A percentile compares a stretch with the other conserved stretches of the same genome.
Conservation (phyloP, 2,329 filamentous ascomycete species). For the Sporothrix brasiliensis region DNA sequence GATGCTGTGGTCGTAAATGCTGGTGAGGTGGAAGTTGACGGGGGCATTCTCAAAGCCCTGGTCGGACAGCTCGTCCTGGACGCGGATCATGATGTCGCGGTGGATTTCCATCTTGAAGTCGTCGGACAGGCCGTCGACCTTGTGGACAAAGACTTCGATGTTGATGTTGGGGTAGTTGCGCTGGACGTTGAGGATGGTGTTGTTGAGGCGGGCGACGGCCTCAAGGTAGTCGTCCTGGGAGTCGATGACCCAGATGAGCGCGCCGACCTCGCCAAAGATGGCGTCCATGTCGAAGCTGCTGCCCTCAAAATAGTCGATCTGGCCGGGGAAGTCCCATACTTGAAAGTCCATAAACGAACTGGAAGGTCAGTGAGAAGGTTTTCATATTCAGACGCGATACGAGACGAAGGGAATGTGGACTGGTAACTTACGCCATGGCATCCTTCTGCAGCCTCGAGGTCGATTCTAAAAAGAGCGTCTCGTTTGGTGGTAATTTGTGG, state of each 20-base stretch:
- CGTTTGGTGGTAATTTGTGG: constrained; percentile 93
- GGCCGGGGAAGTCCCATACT: constrained; percentile 95
- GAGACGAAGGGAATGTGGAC: background rate
- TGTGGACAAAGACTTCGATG: constrained; percentile 98
- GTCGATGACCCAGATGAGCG: constrained; percentile 97
- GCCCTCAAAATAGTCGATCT: constrained; percentile 86
- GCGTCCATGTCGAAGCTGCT: constrained; percentile 87
- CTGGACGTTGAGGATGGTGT: constrained; percentile 86
- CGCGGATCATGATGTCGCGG: constrained; percentile 92
- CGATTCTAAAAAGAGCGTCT: constrained; percentile 93
- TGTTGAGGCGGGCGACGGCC: constrained; percentile 81
- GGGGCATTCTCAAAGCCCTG: constrained; percentile 90
- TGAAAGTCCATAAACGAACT: constrained; percentile 99
- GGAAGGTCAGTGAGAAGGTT: background rate
- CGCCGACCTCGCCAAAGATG: constrained; percentile 92
- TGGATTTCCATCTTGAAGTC: constrained; percentile 97
- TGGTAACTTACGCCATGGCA: constrained; percentile 76
- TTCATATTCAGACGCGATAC: background rate
- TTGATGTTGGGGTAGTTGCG: constrained; percentile 90
- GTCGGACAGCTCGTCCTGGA: constrained; percentile 93
- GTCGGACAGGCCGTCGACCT: constrained; percentile 95
- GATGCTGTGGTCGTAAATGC: constrained; percentile 95
- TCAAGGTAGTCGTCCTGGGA: constrained; percentile 98
- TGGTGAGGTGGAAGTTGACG: constrained; percentile 93
- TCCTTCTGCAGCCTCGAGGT: constrained; percentile 94